Evolutionary conservation across 164 flowering plant species (phyloP).

Genomic region (Cinnamomum chago): DNA sequence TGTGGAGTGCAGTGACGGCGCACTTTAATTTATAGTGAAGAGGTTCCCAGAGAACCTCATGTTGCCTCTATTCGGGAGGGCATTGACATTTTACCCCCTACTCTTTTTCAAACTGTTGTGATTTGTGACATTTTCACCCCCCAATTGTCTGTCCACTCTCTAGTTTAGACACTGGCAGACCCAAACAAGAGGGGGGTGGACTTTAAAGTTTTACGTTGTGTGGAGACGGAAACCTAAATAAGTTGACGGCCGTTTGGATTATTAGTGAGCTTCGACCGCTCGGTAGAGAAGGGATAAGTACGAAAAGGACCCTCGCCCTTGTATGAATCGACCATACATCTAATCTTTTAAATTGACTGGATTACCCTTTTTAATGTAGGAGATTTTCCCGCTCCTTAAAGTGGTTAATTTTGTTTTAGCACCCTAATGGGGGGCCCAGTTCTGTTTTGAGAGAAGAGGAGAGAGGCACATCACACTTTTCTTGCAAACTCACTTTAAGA

Average conservation of each 20-base stretch:
- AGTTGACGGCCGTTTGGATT: background rate
- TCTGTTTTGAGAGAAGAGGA: too few relatives aligned
- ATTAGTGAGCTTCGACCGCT: background rate
- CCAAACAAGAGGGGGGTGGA: background rate
- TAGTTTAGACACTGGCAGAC: background rate
- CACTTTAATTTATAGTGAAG: background rate
- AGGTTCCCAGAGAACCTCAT: too few relatives aligned
- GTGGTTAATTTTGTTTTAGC: too few relatives aligned
- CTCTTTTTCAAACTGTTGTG: background rate
- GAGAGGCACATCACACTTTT: too few relatives aligned
- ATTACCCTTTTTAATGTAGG: too few relatives aligned
- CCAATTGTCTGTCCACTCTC: background rate
- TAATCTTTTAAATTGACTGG: too few relatives aligned
- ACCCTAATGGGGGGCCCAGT: too few relatives aligned
- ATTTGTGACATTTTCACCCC: background rate
- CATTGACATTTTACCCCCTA: background rate
- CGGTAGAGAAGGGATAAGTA: background rate
- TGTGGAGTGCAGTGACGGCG: conserved; percentile 1
- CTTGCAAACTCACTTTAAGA: too few relatives aligned
- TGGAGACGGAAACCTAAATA: background rate
- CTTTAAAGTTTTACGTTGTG: background rate
- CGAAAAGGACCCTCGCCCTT: background rate
- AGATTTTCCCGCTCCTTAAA: too few relatives aligned
- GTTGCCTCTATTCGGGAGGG: background rate
- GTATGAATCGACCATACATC: background rate